A percentile compares a stretch with the other conserved stretches of the same genome.
These are phyloP conservation scores for Aspergillus latus DNA, from an alignment of 2,329 filamentous ascomycete species.

Conservation along the genomic window DNA sequence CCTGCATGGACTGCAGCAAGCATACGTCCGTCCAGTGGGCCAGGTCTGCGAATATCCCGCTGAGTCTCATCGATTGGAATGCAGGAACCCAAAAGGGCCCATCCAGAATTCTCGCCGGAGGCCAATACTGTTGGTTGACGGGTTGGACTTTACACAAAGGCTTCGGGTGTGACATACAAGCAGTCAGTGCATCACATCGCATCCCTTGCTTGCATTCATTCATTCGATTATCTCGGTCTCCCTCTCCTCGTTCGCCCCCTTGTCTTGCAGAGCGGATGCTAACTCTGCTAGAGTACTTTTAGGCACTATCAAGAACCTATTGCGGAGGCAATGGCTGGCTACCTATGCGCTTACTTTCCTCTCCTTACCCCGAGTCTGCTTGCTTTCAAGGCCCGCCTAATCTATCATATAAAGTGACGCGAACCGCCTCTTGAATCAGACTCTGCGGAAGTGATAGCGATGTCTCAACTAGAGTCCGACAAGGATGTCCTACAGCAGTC, in stretches of 20 bases:
- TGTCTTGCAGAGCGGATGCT: constrained; percentile 15
- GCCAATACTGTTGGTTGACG: constrained; percentile 5
- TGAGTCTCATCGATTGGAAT: constrained; percentile 14
- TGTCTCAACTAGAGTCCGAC: constrained; percentile 18
- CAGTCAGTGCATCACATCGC: constrained; percentile 14
- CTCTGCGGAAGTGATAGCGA: constrained; percentile 3
- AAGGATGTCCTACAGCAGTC: constrained; percentile 20
- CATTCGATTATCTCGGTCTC: constrained; percentile 8
- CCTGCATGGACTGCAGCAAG: neutral
- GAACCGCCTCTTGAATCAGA: neutral
- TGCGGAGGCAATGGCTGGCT: constrained; percentile 1
- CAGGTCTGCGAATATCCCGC: constrained; percentile 11
- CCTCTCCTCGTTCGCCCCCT: constrained; percentile 2
- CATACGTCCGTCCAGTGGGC: neutral
- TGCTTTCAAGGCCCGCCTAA: neutral
- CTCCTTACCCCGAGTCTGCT: neutral
- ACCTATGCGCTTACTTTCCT: neutral
- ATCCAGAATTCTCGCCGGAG: constrained; percentile 15
- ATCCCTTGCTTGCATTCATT: constrained; percentile 15
- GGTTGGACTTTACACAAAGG: constrained; percentile 14
- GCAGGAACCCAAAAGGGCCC: constrained; percentile 16
- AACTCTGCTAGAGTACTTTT: constrained; percentile 9
- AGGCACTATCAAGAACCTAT: constrained; percentile 4
- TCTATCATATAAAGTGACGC: constrained; percentile 5
- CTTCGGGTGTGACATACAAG: constrained; percentile 14